These are phyloP conservation scores for Trichosporon sp. DNA, from an alignment of 1,284 basidiomycete genomes.

Conservation along the genomic window DNA sequence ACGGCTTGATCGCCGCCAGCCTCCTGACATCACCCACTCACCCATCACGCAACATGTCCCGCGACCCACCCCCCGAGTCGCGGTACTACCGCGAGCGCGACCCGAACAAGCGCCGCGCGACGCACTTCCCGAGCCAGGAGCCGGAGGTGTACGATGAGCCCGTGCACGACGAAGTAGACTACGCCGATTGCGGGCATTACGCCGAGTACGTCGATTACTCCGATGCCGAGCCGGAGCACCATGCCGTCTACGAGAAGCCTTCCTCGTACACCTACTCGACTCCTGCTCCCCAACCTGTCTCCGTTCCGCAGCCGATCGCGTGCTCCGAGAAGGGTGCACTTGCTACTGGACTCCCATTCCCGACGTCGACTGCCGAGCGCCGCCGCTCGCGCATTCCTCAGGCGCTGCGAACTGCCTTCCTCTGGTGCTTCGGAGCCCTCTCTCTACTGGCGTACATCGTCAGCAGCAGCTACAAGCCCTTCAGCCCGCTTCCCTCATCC, in stretches of 20 bases:
- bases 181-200: background rate
- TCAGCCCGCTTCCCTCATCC: background rate
- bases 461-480: constrained; percentile 2
- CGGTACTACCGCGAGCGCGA: constrained; percentile 1
- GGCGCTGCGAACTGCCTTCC: background rate
- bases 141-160: background rate
- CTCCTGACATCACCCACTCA: background rate
- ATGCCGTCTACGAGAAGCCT: background rate
- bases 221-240: background rate
- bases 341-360: background rate
- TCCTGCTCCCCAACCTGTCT: background rate
- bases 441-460: background rate
- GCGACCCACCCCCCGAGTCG: constrained; percentile 8
- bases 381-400: background rate
- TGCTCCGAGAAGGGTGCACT: background rate
- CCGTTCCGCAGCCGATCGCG: background rate
- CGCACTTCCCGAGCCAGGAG: background rate
- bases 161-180: background rate
- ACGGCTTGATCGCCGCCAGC: background rate
- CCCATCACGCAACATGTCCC: background rate
- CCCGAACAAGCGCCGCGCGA: background rate
- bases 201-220: background rate
- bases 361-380: background rate
- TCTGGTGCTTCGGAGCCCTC: background rate
- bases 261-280: background rate